These are phyloP conservation scores for Penicillium aurantiogriseum DNA, from an alignment of 2,329 filamentous ascomycete species.

Conservation along the genomic window DNA sequence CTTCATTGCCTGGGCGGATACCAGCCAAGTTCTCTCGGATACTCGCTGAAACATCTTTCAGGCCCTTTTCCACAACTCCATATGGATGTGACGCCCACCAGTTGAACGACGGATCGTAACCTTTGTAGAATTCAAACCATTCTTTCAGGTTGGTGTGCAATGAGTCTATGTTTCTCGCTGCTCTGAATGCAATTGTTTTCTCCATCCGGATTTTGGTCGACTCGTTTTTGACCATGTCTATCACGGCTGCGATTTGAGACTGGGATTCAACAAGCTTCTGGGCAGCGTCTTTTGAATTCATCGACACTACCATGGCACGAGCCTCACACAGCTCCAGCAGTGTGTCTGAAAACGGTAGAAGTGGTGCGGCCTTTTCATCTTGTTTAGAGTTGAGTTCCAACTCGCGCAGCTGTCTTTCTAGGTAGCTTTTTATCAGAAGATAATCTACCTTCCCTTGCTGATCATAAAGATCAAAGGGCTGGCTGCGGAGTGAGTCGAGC, in stretches of 20 bases:
- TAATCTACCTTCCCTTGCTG: not conserved
- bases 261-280: not conserved
- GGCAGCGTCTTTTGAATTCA: not conserved
- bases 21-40: constrained; percentile 49
- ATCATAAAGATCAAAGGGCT: not conserved
- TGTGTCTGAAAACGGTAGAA: not conserved
- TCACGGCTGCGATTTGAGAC: not conserved
- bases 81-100: not conserved
- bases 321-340: not conserved
- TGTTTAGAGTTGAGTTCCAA: constrained; percentile 40
- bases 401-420: not conserved
- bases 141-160: not conserved
- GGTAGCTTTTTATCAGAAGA: not conserved
- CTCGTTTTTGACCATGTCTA: not conserved
- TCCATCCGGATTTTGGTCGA: not conserved
- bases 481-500: not conserved
- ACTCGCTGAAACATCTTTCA: constrained; percentile 28
- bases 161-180: not conserved
- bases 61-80: not conserved
- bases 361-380: constrained; percentile 3
- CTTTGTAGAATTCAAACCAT: not conserved
- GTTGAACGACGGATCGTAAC: not conserved
- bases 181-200: not conserved
- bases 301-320: not conserved
- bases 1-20: constrained; percentile 43